Conservation (phyloP, 164 flowering plant species). For the Chloranthus sessilifolius region DNA sequence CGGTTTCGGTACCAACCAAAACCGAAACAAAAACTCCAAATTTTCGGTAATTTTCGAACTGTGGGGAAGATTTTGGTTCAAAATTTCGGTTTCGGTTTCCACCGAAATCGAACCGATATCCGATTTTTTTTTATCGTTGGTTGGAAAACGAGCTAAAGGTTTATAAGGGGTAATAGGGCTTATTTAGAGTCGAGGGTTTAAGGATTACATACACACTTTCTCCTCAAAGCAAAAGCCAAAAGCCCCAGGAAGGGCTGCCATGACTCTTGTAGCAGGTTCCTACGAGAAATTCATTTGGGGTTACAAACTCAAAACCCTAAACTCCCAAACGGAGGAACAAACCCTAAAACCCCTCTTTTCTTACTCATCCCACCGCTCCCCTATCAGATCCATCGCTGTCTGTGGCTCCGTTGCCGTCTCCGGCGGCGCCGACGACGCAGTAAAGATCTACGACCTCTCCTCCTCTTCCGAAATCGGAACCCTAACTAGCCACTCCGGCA, state of each 20-base stretch:
- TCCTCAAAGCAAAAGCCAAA: no score
- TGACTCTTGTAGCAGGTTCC: slow-evolving; percentile 87
- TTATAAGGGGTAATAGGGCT: no score
- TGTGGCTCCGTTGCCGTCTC: slow-evolving; percentile 70
- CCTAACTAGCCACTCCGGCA: slow-evolving; percentile 44
- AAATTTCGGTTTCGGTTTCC: no score
- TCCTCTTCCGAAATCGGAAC: slow-evolving; percentile 65
- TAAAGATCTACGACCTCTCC: slow-evolving; percentile 75
- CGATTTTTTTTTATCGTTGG: no score
- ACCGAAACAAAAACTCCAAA: no score
- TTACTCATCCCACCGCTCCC: slow-evolving; percentile 71
- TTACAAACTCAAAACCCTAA: slow-evolving; percentile 42
- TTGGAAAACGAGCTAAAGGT: no score
- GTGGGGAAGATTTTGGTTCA: no score
- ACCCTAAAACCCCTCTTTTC: slow-evolving; percentile 68
- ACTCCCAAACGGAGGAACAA: slow-evolving; percentile 14
- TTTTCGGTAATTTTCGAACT: no score
- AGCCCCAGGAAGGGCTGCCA: not conserved
- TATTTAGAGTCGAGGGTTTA: no score
- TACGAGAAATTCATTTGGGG: slow-evolving; percentile 91
- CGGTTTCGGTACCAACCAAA: no score
- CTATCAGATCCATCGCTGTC: slow-evolving; percentile 64
- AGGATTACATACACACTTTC: no score
- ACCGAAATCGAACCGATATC: no score
- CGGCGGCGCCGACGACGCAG: slow-evolving; percentile 66